Percentiles rank a stretch among this genome's conserved stretches.
Conservation (phyloP, 2,329 filamentous ascomycete genomes). For the Trichoderma atroviride region DNA sequence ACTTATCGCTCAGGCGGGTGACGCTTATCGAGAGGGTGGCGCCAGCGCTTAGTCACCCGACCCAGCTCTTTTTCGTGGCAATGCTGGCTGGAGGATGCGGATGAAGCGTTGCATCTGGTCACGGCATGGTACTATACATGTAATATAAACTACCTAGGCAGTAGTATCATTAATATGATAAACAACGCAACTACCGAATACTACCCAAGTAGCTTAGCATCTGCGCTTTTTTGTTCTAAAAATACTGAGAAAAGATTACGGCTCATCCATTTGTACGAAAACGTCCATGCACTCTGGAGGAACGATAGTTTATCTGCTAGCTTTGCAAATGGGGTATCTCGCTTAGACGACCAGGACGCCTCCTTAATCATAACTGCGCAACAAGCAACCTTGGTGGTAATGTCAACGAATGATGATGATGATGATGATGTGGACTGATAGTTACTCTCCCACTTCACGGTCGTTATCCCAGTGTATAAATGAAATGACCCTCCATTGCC, state of each 20-base stretch:
- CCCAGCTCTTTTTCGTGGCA: not conserved
- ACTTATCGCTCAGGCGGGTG: conserved; percentile 25
- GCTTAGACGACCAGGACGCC: conserved; percentile 13
- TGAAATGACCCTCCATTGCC: conserved; percentile 51
- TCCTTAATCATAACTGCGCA: conserved; percentile 16
- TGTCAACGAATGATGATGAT: no score
- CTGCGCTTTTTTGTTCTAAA: not conserved
- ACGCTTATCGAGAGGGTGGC: conserved; percentile 27
- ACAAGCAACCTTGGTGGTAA: not conserved
- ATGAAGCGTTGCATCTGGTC: not conserved
- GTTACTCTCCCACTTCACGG: conserved; percentile 57
- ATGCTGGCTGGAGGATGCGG: conserved; percentile 1
- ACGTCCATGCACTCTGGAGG: not conserved
- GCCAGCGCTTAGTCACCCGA: conserved; percentile 10
- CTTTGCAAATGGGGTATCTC: conserved; percentile 12
- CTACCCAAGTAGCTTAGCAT: not conserved
- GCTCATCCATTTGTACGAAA: not conserved
- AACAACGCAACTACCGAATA: not conserved
- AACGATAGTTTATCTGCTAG: not conserved
- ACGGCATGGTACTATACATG: not conserved
- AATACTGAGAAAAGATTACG: not conserved
- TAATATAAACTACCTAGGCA: not conserved
- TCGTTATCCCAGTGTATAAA: conserved; percentile 55
- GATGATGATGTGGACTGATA: not conserved
- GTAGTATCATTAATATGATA: not conserved